phyloP scores from a whole-genome alignment of 305 asterid genomes.

The Fraxinus floribunda region DNA sequence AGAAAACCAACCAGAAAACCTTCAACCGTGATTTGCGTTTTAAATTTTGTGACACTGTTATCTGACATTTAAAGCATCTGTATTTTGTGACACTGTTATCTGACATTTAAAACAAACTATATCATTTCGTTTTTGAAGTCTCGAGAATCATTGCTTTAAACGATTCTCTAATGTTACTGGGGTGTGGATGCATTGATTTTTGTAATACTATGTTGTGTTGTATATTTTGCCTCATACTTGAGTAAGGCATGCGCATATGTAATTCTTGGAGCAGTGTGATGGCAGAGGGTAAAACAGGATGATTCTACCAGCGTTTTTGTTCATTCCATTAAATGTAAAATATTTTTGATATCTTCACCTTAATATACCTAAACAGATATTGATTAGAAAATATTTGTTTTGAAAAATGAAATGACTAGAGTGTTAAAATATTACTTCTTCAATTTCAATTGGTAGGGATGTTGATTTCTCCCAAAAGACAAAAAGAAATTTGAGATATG shows the following conservation, averaged over 20 bases:
- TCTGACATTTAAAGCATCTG: background rate
- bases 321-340: background rate
- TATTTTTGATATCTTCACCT: background rate
- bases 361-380: background rate
- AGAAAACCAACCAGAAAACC: background rate
- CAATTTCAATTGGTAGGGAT: background rate
- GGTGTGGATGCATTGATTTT: background rate
- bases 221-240: background rate
- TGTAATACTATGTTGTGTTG: background rate
- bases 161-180: background rate
- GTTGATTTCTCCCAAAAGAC: background rate
- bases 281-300: background rate
- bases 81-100: too few relatives aligned
- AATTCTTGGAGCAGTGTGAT: background rate
- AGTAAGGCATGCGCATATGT: background rate
- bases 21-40: background rate
- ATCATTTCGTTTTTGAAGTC: background rate
- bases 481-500: background rate
- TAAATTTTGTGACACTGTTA: background rate
- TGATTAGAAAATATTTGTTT: background rate
- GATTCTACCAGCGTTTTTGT: background rate
- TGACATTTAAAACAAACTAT: background rate
- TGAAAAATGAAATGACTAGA: background rate
- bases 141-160: background rate
- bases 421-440: background rate